Evolutionary conservation across 1,284 basidiomycete genomes (phyloP), one percentile per base, ranked within the genome.

Genomic region (Athelia sp.): DNA sequence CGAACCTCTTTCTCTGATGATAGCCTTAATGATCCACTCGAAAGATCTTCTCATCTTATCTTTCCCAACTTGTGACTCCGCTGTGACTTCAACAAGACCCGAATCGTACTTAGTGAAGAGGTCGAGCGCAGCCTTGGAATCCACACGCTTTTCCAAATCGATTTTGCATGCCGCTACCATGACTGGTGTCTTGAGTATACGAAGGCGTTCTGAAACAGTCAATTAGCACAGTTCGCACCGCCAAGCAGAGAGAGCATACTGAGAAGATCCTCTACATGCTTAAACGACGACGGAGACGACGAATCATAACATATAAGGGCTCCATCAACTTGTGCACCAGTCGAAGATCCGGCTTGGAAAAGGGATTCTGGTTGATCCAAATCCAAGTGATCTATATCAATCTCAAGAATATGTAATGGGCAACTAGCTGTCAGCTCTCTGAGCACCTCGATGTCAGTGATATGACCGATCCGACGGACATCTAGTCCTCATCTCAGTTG

Each of bases 271-370:
- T 81, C 76, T 18, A 90, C 76, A 31, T 79, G 80, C 26, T 64
- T 62, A 57, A 86, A 87, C 21, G 89, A 89, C 4, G 67, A 61
- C 50, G 64, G 62, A 54, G 79, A 70, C 1, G 81, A 78, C 14
- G 80, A 75, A 63, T 90, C 85, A 63, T 89, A 91, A 58, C 88
- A 90, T 42, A 91, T 73, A 38, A 90, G 73, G 19, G 84, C 73
- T 6, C 82, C 88, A 58, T 89, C 79, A 48, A 87, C 70, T n/a
- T 67, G 65, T 14, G 79, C 73, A 8, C 71, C 73, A 43, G 76
- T 70, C 24, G 36, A 40, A 72, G 63, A 32, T 53, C 64, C 36
- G n/a, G 15, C n/a, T 17, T 21, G 6, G 15, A 21, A n/a, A 6
- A 8, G 36, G n/a, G 36, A 40, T 21, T 6, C n/a, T 17, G 36